Base-by-base conservation (phyloP, 78 protist genomes). In the Reticulomyxa filosa region DNA sequence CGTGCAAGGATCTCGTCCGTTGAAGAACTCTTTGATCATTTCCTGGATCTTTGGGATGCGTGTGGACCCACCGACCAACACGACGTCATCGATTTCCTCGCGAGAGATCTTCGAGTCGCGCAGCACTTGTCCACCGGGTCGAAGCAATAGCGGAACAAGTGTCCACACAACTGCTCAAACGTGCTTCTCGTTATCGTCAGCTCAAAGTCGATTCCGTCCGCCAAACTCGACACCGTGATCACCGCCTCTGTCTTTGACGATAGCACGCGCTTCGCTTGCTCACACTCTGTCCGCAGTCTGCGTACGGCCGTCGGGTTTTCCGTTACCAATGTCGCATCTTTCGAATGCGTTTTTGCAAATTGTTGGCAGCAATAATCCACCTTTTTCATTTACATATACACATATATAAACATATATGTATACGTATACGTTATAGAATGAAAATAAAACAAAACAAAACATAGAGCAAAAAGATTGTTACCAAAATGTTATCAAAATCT, bases 171-270 rank as follows among this genome's bases (percentile, higher is more conserved):
- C 53, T 83, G 88, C 72, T 89, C 89, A 77, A 89, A 86, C 70
- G 79, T 69, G 55, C 90, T 92, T 33, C 98, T 92, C 23, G 95
- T 89, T 76, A 89, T 61, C 32, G 38, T 52, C 17, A 73, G 38
- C 84, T 52, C 59, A 77, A 88, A 93, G 83, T 93, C 98, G 57
- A 83, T 65, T 51, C 96, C 96, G 46, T 87, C 96, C 63, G 51
- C 76, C 67, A 87, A 75, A 0, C 92, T 63, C 59, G 90, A 95
- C 22, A 94, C 72, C 80, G 90, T 97, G 57, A 94, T 73, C 50
- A 82, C 32, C 13, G 95, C 67, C 48, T 64, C 78, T 2, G 85
- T 52, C 20, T 59, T 1, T 7, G 89, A 52, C 27, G 85, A 87
- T 17, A 80, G 76, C 4, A 74, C 38, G 56, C 78, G 69, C 81